Conservation (phyloP, 2,329 filamentous ascomycete species). For the Endothia cerciana region DNA sequence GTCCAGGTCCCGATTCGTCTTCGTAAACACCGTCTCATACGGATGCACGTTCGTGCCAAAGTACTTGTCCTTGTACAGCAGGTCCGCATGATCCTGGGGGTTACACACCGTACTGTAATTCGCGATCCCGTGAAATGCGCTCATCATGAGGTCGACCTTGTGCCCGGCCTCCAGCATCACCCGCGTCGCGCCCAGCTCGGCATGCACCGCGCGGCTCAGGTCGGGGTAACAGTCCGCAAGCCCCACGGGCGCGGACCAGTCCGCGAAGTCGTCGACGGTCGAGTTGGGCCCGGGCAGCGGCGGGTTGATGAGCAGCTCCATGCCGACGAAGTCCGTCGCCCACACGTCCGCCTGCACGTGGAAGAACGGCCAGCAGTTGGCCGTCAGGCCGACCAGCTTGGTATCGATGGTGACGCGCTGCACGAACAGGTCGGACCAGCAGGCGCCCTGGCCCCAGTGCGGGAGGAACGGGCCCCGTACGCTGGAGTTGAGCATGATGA, state of each 20-base stretch:
- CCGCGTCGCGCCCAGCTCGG: constrained; percentile 39
- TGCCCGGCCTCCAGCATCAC: constrained; percentile 39
- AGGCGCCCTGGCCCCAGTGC: constrained; percentile 37
- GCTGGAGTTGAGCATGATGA: constrained; percentile 43
- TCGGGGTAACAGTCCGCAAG: constrained; percentile 38
- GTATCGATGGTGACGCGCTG: constrained; percentile 34
- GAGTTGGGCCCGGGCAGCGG: constrained; percentile 29
- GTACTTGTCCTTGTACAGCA: constrained; percentile 37
- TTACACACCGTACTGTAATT: constrained; percentile 33
- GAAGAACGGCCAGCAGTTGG: constrained; percentile 40
- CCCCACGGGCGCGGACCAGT: constrained; percentile 34
- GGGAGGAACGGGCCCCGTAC: constrained; percentile 44
- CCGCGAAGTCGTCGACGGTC: constrained; percentile 34
- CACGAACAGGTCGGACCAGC: constrained; percentile 43
- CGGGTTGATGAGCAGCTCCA: constrained; percentile 41
- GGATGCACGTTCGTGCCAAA: constrained; percentile 41
- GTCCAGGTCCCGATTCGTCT: constrained; percentile 39
- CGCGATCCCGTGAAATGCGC: constrained; percentile 35
- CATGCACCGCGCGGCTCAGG: constrained; percentile 36
- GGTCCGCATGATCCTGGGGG: constrained; percentile 31
- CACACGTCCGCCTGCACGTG: constrained; percentile 45
- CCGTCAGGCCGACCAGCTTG: constrained; percentile 44
- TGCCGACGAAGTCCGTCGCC: constrained; percentile 44
- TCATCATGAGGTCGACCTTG: constrained; percentile 41
- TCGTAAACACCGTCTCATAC: constrained; percentile 43